Conservation (phyloP, 148 eudicot genomes). For the Tetragonia tetragonoides region DNA sequence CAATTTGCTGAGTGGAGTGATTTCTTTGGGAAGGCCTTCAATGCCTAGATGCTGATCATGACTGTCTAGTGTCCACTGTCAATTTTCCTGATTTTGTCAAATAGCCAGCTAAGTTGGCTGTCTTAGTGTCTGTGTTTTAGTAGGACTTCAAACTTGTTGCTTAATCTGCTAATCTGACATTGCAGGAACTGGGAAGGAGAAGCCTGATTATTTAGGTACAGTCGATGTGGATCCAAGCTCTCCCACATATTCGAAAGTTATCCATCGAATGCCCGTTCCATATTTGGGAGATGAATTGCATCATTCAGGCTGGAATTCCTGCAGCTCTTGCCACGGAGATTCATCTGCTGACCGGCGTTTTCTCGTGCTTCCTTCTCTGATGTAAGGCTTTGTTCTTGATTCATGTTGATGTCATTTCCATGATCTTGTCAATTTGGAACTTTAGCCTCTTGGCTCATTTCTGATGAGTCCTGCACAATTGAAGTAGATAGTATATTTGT, state of each 20-base stretch:
- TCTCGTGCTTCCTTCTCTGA: slow-evolving; percentile 82
- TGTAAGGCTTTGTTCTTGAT: slow-evolving; percentile 41
- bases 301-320: slow-evolving; percentile 98
- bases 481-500: not conserved
- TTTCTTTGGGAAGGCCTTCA: not conserved
- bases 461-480: not conserved
- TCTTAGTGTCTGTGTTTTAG: not conserved
- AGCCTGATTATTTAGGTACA: slow-evolving; percentile 89
- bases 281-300: slow-evolving; percentile 84
- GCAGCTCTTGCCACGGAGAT: slow-evolving; percentile 97
- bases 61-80: too few relatives aligned
- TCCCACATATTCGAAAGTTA: slow-evolving; percentile 68
- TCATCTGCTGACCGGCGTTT: slow-evolving; percentile 69
- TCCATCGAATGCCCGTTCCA: slow-evolving; percentile 86
- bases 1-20: not conserved
- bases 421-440: not conserved
- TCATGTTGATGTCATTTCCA: not conserved
- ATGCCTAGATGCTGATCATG: not conserved
- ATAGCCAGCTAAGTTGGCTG: not conserved
- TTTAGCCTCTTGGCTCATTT: not conserved
- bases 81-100: not conserved
- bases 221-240: slow-evolving; percentile 88
- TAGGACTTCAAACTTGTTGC: not conserved
- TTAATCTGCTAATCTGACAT: not conserved
- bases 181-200: slow-evolving; percentile 82